A percentile compares a stretch with the other conserved stretches of the same genome.
phyloP scores from a whole-genome alignment of 305 asterid genomes.

The Ilex paraguariensis region DNA sequence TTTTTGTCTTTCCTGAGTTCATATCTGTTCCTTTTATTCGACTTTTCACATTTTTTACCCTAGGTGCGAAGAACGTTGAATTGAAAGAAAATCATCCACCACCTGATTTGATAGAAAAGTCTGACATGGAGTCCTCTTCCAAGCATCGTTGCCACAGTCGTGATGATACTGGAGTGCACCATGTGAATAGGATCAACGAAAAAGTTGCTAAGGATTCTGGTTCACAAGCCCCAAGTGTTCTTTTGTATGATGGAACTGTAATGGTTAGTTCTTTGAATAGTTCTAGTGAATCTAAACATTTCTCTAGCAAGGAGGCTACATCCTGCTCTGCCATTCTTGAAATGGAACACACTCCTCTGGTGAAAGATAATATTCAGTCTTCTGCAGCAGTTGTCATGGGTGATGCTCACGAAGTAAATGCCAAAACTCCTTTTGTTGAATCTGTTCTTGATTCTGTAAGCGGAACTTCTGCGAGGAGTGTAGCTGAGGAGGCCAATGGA shows the following conservation, averaged over 20 bases:
- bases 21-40: constrained; percentile 5
- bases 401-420: neutral
- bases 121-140: constrained; percentile 29
- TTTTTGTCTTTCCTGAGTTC: neutral
- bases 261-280: no score
- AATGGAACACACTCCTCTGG: constrained; percentile 12
- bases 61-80: constrained; percentile 34
- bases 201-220: constrained; percentile 21
- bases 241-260: constrained; percentile 19
- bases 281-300: constrained; percentile 22
- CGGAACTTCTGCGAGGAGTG: neutral
- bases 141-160: constrained; percentile 21
- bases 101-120: constrained; percentile 31
- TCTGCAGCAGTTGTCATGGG: no score
- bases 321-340: constrained; percentile 3
- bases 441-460: no score
- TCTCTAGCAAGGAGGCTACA: constrained; percentile 15
- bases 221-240: constrained; percentile 15
- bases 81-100: constrained; percentile 21
- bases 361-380: constrained; percentile 5
- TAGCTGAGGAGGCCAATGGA: constrained; percentile 17
- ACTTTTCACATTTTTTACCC: constrained; percentile 9
- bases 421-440: constrained; percentile 14
- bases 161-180: constrained; percentile 25
- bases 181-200: constrained; percentile 13